Percentiles rank a stretch among this genome's conserved stretches.
These are phyloP conservation scores for Lachnellula hyalina DNA, from an alignment of 2,329 filamentous ascomycete genomes.

Conservation along the genomic window DNA sequence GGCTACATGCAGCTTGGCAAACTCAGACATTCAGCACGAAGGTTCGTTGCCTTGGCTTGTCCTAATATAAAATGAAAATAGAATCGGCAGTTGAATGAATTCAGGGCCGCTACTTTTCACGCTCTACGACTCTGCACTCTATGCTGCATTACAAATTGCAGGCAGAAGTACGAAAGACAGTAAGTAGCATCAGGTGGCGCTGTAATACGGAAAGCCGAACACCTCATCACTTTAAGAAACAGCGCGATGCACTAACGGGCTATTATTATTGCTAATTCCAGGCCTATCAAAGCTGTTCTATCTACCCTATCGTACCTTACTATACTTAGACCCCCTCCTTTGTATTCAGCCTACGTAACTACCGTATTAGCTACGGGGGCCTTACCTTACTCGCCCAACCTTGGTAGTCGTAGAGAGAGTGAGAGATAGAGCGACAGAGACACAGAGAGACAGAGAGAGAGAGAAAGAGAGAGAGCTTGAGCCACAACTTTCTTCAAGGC, in stretches of 20 bases:
- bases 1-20: slow-evolving; percentile 23
- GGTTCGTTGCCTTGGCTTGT: slow-evolving; percentile 4
- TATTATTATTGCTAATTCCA: too few species aligned
- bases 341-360: too few species aligned
- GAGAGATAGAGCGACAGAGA: too few species aligned
- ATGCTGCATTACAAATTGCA: not conserved
- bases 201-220: not conserved
- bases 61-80: not conserved
- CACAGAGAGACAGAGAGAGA: too few species aligned
- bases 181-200: not conserved
- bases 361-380: too few species aligned
- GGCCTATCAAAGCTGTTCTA: too few species aligned
- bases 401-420: too few species aligned
- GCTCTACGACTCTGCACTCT: not conserved
- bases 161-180: not conserved
- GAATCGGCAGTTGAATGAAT: slow-evolving; percentile 6
- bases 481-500: too few species aligned
- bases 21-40: slow-evolving; percentile 7
- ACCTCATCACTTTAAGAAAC: not conserved
- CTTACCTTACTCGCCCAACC: too few species aligned
- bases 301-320: too few species aligned
- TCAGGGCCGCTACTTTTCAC: not conserved
- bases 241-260: not conserved
- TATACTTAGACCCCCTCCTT: too few species aligned
- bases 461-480: too few species aligned